Evolutionary conservation across 148 eudicot genomes (phyloP).

Genomic region (Simmondsia chinensis): DNA sequence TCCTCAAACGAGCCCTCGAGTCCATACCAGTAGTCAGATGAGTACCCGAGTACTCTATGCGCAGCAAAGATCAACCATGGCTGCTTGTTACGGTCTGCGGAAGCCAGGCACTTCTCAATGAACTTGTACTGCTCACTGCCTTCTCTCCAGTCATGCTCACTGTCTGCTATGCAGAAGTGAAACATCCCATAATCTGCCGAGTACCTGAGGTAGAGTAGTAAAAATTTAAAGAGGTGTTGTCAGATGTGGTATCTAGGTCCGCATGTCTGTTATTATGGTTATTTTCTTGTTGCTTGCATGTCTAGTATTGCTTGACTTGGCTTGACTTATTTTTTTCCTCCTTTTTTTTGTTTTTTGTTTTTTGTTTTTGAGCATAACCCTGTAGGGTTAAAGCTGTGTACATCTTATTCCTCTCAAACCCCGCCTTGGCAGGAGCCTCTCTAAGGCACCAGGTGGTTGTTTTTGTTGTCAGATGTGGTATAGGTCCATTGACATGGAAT

Average conservation of each 20-base stretch:
- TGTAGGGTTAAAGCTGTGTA: too few species aligned
- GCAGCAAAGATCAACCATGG: conserved; percentile 84
- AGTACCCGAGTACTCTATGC: conserved; percentile 82
- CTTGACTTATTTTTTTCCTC: too few species aligned
- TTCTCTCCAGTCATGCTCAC: conserved; percentile 90
- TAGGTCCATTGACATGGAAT: too few species aligned
- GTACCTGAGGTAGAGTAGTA: conserved; percentile 34
- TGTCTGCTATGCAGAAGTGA: conserved; percentile 83
- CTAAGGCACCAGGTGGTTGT: too few species aligned
- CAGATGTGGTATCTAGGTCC: neutral
- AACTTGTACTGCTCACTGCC: conserved; percentile 81
- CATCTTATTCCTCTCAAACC: too few species aligned
- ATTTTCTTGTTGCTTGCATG: too few species aligned
- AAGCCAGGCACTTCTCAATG: conserved; percentile 64
- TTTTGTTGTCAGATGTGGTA: too few species aligned
- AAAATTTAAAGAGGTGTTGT: neutral
- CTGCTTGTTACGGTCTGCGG: conserved; percentile 66
- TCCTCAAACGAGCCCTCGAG: conserved; percentile 73
- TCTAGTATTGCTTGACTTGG: too few species aligned
- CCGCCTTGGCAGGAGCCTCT: too few species aligned
- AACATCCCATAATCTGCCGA: conserved; percentile 79
- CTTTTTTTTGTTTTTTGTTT: too few species aligned
- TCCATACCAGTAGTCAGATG: conserved; percentile 54
- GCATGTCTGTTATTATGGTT: too few species aligned
- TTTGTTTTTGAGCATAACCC: too few species aligned